These are phyloP conservation scores for Lachancea cidri DNA, from an alignment of 805 yeast genomes.

Conservation along the genomic window DNA sequence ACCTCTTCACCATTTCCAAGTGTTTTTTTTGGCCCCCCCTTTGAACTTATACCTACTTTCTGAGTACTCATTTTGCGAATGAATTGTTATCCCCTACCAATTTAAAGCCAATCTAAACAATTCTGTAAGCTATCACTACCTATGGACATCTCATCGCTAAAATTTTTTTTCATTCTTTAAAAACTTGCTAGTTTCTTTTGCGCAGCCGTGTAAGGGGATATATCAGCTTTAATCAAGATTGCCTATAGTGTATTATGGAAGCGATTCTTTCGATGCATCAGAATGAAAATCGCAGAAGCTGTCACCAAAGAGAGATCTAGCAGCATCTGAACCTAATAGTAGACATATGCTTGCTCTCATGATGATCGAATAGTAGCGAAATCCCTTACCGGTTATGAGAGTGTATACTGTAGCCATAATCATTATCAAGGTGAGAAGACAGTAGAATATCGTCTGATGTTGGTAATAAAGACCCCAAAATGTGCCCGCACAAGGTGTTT, in stretches of 20 bases:
- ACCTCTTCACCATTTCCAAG: background rate
- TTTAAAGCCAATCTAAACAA: background rate
- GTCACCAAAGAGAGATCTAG: slow-evolving; percentile 8
- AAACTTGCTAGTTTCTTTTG: background rate
- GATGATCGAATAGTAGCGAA: slow-evolving; percentile 7
- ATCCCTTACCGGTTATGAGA: slow-evolving; percentile 8
- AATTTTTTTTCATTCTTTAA: background rate
- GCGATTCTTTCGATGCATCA: background rate
- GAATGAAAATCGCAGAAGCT: slow-evolving; percentile 9
- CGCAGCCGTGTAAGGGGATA: too few species aligned
- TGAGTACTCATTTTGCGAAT: background rate
- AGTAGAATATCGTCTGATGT: slow-evolving; percentile 5
- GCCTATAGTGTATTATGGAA: too few species aligned
- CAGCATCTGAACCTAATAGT: slow-evolving; percentile 8
- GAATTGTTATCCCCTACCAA: background rate
- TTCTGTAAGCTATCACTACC: background rate
- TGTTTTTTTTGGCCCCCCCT: background rate
- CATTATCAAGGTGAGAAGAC: slow-evolving; percentile 1
- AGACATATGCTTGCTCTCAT: slow-evolving; percentile 10
- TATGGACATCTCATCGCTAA: slow-evolving; percentile 3
- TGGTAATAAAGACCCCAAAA: slow-evolving; percentile 7
- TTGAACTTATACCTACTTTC: background rate
- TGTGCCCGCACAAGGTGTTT: background rate
- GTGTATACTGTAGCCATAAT: slow-evolving; percentile 7
- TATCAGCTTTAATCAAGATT: too few species aligned